Evolutionary conservation across 2,329 filamentous ascomycete genomes (phyloP).

Genomic region (Hypoxylon sp.): DNA sequence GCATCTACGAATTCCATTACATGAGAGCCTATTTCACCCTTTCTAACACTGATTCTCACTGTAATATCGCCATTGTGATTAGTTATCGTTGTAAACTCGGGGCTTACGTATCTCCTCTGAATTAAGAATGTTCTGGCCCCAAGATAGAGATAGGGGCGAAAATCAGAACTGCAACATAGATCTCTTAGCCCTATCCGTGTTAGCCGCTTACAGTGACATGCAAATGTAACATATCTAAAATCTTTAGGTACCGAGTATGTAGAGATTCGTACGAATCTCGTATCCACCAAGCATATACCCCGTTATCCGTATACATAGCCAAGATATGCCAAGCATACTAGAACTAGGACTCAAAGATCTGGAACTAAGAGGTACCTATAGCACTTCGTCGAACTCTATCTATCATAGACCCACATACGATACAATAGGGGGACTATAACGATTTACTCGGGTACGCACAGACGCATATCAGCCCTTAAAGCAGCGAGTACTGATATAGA

Average conservation of each 20-base stretch:
- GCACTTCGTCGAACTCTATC: neutral
- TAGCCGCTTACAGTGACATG: neutral
- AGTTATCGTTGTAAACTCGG: neutral
- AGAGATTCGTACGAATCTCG: neutral
- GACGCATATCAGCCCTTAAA: neutral
- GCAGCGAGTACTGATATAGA: neutral
- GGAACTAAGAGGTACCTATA: neutral
- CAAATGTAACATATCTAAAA: neutral
- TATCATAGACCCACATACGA: neutral
- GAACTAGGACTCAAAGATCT: neutral
- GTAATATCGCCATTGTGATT: neutral
- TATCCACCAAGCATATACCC: neutral
- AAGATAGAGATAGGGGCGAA: neutral
- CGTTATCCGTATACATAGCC: neutral
- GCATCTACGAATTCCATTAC: neutral
- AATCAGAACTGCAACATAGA: neutral
- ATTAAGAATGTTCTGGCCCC: neutral
- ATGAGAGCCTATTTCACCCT: neutral
- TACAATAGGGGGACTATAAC: neutral
- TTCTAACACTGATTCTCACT: neutral
- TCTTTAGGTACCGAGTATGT: neutral
- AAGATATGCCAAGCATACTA: neutral
- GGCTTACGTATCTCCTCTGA: neutral
- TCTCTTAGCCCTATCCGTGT: neutral
- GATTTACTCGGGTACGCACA: neutral